Conservation (phyloP, 1,139 yeast species). For the Yamadazyma songkhlaensis region DNA sequence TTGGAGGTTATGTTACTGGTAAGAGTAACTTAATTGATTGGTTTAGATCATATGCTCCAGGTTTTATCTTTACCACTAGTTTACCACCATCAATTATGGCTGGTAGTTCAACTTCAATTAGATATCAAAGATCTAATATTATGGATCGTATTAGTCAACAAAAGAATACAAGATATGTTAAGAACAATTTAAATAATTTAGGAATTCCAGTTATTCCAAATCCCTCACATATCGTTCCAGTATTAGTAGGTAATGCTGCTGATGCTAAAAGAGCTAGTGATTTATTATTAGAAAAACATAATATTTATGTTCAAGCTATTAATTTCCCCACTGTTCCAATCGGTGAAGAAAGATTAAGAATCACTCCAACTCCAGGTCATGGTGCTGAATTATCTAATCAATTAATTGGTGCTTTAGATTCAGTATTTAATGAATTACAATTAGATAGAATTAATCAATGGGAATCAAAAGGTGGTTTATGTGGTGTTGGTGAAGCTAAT, state of each 20-base stretch:
- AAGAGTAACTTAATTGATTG: conserved; percentile 82
- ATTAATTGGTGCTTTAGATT: conserved; percentile 74
- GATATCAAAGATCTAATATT: conserved; percentile 77
- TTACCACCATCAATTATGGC: conserved; percentile 98
- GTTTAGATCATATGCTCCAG: conserved; percentile 96
- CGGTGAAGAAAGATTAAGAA: conserved; percentile 93
- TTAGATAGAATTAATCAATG: conserved; percentile 79
- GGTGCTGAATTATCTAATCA: conserved; percentile 70
- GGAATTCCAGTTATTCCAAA: conserved; percentile 97
- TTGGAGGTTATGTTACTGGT: conserved; percentile 97
- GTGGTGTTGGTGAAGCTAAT: conserved; percentile 74
- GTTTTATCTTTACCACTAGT: conserved; percentile 93
- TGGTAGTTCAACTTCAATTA: conserved; percentile 84
- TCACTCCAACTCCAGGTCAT: conserved; percentile 98
- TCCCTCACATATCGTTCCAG: conserved; percentile 96
- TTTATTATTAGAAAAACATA: conserved; percentile 74
- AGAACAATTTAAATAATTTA: conserved; percentile 59
- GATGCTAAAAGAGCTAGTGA: conserved; percentile 92
- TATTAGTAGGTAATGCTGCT: conserved; percentile 90
- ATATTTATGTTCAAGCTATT: conserved; percentile 94
- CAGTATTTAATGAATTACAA: conserved; percentile 71
- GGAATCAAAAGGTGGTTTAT: conserved; percentile 76
- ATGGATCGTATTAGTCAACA: conserved; percentile 84
- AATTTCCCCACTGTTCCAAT: conserved; percentile 97
- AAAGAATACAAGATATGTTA: conserved; percentile 79